Evolutionary conservation across 2,329 filamentous ascomycete genomes (phyloP), one percentile per base, ranked within the genome.

Genomic region (Colletotrichum graminicola): DNA sequence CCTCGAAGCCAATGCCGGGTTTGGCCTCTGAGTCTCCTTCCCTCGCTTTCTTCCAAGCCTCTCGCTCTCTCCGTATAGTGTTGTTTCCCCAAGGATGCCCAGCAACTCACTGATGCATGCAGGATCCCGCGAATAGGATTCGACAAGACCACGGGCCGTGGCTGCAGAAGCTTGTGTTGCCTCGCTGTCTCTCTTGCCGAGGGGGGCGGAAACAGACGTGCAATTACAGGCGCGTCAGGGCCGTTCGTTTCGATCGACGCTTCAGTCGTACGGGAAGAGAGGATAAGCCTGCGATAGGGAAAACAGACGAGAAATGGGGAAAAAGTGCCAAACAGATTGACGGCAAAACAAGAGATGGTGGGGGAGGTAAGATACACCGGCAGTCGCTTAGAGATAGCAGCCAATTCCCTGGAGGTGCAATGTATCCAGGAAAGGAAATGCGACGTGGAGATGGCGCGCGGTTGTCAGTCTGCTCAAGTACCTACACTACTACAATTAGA

Each of bases 371-470:
- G 41, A 68, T 26, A 43, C 56, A 34, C 32, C 54, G 59, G 68
- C 65, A 68, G 45, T 71, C 68, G 57, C 54, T 45, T 59, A n/a
- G 47, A 47, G 59, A 52, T 63, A 54, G 65, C 59, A 71, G 52
- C 64, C 45, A 41, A 16, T 59, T 62, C 45, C 64, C n/a, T 57
- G 51, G 14, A 62, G 43, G 68, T 34, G 36, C 59, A 68, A 68
- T 63, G 68, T 59, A 54, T 52, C 32, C 65, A 59, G 63, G 60
- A 59, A 72, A 69, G 65, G 69, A 60, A 66, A 69, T 69, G 65
- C 54, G 55, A 72, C 69, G 65, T 71, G 68, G 65, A 68, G 68
- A 68, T 49, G 59, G 59, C 29, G 55, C 47, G 23, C 26, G 29
- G 49, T 62, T 45, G 49, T 49, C 62, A 39, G 18, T 56, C 47